A percentile compares a stretch with the other conserved stretches of the same genome.
These are phyloP conservation scores for Dioscorea dumetorum DNA, from an alignment of 106 monocot species.

Conservation along the genomic window DNA sequence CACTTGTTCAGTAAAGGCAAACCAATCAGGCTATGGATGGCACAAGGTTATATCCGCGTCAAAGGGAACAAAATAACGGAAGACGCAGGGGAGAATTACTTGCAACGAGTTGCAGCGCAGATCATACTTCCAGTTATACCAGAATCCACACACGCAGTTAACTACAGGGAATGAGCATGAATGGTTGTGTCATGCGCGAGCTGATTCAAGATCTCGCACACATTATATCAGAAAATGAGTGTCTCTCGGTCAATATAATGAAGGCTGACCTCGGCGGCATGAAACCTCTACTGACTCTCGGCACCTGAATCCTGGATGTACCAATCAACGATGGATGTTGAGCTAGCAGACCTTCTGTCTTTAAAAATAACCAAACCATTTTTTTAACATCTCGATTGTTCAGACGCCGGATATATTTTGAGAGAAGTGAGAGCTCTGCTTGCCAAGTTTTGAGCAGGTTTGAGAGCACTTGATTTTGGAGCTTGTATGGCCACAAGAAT, in stretches of 20 bases:
- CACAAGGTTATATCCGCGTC: constrained; percentile 16
- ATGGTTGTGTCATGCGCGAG: constrained; percentile 9
- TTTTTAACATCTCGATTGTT: too few relatives aligned
- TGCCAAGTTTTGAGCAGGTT: too few relatives aligned
- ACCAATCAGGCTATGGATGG: constrained; percentile 29
- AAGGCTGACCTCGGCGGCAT: too few relatives aligned
- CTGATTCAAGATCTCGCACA: constrained; percentile 13
- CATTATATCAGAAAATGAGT: constrained; percentile 6
- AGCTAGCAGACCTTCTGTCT: too few relatives aligned
- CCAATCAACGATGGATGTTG: too few relatives aligned
- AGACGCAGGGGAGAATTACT: constrained; percentile 12
- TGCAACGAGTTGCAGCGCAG: constrained; percentile 16
- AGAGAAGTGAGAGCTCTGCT: too few relatives aligned
- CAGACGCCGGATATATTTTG: too few relatives aligned
- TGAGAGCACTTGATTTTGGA: too few relatives aligned
- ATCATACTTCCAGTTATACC: constrained; percentile 9
- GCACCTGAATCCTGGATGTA: too few relatives aligned
- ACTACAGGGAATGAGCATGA: not conserved
- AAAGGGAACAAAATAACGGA: constrained; percentile 6
- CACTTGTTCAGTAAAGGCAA: constrained; percentile 3
- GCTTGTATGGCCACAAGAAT: too few relatives aligned
- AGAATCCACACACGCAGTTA: not conserved
- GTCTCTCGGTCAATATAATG: not conserved
- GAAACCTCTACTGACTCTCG: too few relatives aligned
- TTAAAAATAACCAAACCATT: too few relatives aligned